Conservation (phyloP, 2,329 filamentous ascomycete genomes). For the Ascochyta clinopodiicola region DNA sequence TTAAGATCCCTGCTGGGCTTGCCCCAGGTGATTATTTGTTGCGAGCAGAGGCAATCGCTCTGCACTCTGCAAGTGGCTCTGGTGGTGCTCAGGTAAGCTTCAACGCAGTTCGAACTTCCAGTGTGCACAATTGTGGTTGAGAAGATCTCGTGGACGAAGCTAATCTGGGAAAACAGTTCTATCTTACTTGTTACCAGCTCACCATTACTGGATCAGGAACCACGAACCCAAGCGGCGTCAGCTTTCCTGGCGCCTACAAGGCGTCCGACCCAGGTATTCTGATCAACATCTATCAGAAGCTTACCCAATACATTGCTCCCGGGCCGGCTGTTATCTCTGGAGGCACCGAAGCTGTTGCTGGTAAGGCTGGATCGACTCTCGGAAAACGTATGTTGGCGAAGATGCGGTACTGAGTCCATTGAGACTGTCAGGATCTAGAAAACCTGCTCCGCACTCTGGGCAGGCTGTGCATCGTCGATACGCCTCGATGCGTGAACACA, state of each 20-base stretch:
- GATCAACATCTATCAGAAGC: conserved; percentile 64
- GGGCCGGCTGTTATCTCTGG: conserved; percentile 53
- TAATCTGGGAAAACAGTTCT: conserved; percentile 39
- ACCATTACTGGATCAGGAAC: conserved; percentile 63
- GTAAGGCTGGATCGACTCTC: conserved; percentile 32
- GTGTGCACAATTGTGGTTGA: neutral
- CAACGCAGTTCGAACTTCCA: neutral
- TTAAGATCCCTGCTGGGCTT: conserved; percentile 61
- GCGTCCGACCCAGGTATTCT: conserved; percentile 64
- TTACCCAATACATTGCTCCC: conserved; percentile 58
- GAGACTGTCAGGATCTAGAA: neutral
- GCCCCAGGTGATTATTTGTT: conserved; percentile 61
- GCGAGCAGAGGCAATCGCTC: conserved; percentile 64
- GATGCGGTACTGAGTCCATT: conserved; percentile 2
- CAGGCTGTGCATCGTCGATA: neutral
- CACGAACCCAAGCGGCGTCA: conserved; percentile 53
- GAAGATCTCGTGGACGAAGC: neutral
- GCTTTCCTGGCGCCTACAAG: conserved; percentile 64
- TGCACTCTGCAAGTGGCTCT: conserved; percentile 58
- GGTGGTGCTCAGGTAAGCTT: conserved; percentile 46
- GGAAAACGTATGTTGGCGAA: conserved; percentile 13
- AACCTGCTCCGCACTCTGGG: neutral
- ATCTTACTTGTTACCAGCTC: conserved; percentile 63
- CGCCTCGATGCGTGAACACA: neutral
- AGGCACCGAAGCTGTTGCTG: conserved; percentile 37